A percentile compares a stretch with the other conserved stretches of the same genome.
phyloP scores from a whole-genome alignment of 768 basidiomycete species.

The Kwoniella sp. region DNA sequence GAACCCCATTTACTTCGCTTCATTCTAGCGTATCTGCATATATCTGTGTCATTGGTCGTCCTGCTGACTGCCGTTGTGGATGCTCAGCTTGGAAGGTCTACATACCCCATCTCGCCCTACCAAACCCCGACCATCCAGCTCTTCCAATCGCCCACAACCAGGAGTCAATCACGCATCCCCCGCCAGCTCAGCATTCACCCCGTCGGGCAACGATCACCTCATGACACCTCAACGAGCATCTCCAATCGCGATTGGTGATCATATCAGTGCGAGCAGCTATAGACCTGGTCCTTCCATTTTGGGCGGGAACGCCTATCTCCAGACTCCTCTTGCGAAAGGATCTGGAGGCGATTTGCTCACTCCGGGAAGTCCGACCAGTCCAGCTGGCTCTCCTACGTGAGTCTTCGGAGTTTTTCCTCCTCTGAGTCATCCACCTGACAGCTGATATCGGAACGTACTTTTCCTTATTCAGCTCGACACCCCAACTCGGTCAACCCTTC shows the following conservation, averaged over 20 bases:
- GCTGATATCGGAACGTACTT: too few species aligned
- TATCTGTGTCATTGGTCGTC: too few species aligned
- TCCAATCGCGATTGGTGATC: constrained; percentile 2
- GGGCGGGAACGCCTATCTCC: constrained; percentile 5
- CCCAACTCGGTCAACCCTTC: constrained; percentile 42
- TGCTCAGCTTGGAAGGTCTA: constrained; percentile 43
- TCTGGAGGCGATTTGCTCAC: constrained; percentile 18
- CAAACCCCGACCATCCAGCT: constrained; percentile 8
- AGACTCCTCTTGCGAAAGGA: constrained; percentile 22
- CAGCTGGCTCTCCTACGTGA: constrained; percentile 30
- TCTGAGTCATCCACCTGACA: too few species aligned
- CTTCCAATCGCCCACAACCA: not conserved
- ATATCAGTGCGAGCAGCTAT: constrained; percentile 39
- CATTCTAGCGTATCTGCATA: too few species aligned
- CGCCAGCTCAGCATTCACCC: constrained; percentile 14
- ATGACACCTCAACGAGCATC: constrained; percentile 28
- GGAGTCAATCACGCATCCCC: not conserved
- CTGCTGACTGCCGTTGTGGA: too few species aligned
- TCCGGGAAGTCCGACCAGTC: constrained; percentile 42
- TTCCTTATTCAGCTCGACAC: constrained; percentile 22
- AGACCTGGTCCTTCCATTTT: constrained; percentile 29
- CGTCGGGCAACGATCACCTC: constrained; percentile 7
- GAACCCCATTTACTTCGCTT: too few species aligned
- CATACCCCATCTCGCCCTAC: constrained; percentile 42
- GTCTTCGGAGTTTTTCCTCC: not conserved